Percentiles rank a stretch among this genome's conserved stretches.
phyloP scores from a whole-genome alignment of 495 filamentous ascomycete species.

The Talaromyces ruber region DNA sequence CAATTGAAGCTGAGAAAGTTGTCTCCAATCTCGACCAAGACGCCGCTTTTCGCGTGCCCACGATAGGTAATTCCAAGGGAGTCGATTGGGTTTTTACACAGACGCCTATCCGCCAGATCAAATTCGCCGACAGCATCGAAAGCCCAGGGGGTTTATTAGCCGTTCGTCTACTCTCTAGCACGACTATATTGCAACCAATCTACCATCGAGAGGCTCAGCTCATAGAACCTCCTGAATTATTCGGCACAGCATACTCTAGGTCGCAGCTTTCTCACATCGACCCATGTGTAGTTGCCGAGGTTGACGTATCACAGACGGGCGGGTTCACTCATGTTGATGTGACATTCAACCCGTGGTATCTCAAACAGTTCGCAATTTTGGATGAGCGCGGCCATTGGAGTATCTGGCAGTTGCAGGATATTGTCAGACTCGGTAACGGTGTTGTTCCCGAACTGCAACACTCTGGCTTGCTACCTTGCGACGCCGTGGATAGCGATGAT shows the following conservation, averaged over 20 bases:
- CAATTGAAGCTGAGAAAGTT: constrained; percentile 24
- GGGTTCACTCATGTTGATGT: constrained; percentile 59
- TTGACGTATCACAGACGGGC: constrained; percentile 45
- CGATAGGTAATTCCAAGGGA: constrained; percentile 29
- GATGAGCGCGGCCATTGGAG: constrained; percentile 68
- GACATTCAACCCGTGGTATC: constrained; percentile 68
- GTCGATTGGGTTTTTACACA: constrained; percentile 48
- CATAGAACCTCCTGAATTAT: constrained; percentile 17
- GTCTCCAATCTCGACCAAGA: constrained; percentile 16
- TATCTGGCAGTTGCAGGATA: constrained; percentile 58
- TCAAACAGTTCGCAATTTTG: constrained; percentile 61
- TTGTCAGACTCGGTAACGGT: constrained; percentile 21
- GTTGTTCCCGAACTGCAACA: constrained; percentile 13
- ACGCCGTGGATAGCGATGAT: constrained; percentile 12
- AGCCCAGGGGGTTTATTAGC: constrained; percentile 50
- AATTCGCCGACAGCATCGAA: constrained; percentile 46
- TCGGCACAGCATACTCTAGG: background rate
- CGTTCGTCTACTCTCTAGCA: constrained; percentile 48
- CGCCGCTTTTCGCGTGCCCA: constrained; percentile 18
- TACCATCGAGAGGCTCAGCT: constrained; percentile 24
- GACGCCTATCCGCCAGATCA: constrained; percentile 56
- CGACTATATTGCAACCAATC: constrained; percentile 52
- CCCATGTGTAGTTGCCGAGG: constrained; percentile 50
- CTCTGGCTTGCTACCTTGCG: constrained; percentile 22
- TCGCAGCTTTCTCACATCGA: constrained; percentile 44